Evolutionary conservation across 495 filamentous ascomycete genomes (phyloP).

Genomic region (Wilcoxina mikolae): DNA sequence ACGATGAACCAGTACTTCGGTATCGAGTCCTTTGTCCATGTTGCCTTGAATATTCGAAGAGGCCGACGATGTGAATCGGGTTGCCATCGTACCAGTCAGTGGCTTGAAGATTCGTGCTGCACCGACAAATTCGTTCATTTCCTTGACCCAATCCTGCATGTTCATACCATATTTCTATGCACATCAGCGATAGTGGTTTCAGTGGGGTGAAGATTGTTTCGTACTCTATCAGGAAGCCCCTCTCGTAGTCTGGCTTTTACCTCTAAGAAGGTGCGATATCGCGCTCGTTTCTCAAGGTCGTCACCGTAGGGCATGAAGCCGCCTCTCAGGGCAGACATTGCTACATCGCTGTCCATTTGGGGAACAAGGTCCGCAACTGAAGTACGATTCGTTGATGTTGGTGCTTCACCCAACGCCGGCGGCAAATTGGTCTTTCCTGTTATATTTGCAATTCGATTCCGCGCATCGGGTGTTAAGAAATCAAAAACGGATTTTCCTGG

Average conservation of each 20-base stretch:
- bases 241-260: conserved; percentile 51
- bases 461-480: conserved; percentile 67
- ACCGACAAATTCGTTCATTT: conserved; percentile 73
- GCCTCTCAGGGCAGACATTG: conserved; percentile 58
- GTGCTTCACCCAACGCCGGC: conserved; percentile 52
- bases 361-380: conserved; percentile 43
- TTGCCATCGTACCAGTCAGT: conserved; percentile 79
- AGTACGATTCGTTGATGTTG: conserved; percentile 7
- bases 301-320: conserved; percentile 79
- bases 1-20: conserved; percentile 38
- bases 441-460: conserved; percentile 58
- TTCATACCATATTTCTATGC: conserved; percentile 33
- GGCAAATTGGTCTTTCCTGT: conserved; percentile 68
- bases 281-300: conserved; percentile 56
- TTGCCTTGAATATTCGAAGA: conserved; percentile 30
- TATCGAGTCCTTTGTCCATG: conserved; percentile 4
- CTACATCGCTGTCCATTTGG: conserved; percentile 54
- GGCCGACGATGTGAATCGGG: conserved; percentile 64
- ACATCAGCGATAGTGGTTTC: background rate
- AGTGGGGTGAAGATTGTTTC: conserved; percentile 2
- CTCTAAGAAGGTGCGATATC: conserved; percentile 72
- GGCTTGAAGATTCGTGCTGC: conserved; percentile 89
- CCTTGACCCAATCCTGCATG: conserved; percentile 61
- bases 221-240: conserved; percentile 43
- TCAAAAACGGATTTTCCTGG: conserved; percentile 94